A percentile compares a stretch with the other conserved stretches of the same genome.
These are phyloP conservation scores for Anethum foeniculum DNA, from an alignment of 140 eudicot species.

Conservation along the genomic window DNA sequence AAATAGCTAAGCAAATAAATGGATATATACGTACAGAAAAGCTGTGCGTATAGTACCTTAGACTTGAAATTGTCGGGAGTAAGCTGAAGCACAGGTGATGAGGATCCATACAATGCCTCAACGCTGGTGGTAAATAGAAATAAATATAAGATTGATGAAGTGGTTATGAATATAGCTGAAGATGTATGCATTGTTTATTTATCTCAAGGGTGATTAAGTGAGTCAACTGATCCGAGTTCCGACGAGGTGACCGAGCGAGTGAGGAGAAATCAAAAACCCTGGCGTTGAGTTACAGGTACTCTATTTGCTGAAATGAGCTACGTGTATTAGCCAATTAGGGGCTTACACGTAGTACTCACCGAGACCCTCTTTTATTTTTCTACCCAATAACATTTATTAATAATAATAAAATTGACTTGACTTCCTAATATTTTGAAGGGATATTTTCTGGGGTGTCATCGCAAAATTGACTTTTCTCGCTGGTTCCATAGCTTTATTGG, in stretches of 20 bases:
- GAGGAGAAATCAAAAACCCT: not conserved
- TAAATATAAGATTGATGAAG: conserved; percentile 21
- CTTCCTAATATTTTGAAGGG: too few species aligned
- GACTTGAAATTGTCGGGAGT: conserved; percentile 79
- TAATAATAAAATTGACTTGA: too few species aligned
- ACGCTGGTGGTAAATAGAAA: conserved; percentile 15
- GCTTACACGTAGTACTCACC: not conserved
- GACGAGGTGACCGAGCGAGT: not conserved
- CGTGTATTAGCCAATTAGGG: not conserved
- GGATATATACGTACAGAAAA: not conserved
- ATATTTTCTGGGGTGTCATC: too few species aligned
- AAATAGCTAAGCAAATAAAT: not conserved
- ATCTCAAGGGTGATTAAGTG: not conserved
- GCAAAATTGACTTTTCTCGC: too few species aligned
- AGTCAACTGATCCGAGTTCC: not conserved
- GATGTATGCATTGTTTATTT: conserved; percentile 27
- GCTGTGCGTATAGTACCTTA: conserved; percentile 35
- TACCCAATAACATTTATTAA: too few species aligned
- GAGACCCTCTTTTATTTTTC: not conserved
- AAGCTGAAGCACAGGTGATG: conserved; percentile 86
- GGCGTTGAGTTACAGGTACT: not conserved
- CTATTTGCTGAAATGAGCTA: not conserved
- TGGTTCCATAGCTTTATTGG: too few species aligned
- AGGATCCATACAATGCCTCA: conserved; percentile 67
- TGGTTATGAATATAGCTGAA: conserved; percentile 1